These are phyloP conservation scores for Sisymbrium irio DNA, from an alignment of 345 rosid species.

Conservation along the genomic window DNA sequence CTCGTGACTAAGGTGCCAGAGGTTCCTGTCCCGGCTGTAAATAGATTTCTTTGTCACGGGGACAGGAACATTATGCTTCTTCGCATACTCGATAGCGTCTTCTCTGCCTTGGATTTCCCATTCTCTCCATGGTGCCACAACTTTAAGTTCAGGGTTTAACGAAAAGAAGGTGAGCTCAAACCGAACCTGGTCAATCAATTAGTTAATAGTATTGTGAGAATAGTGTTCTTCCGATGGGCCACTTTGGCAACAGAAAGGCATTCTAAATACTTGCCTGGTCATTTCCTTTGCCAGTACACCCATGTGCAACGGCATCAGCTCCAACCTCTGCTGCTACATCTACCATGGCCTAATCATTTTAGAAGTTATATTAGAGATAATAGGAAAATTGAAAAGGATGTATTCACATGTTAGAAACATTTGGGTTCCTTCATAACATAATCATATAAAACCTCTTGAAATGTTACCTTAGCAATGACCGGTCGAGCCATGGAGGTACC, in stretches of 20 bases:
- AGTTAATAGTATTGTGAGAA: conserved; percentile 7
- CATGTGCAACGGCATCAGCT: conserved; percentile 96
- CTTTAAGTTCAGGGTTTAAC: conserved; percentile 81
- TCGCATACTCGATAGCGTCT: conserved; percentile 94
- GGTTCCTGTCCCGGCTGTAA: conserved; percentile 91
- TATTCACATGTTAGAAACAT: not conserved
- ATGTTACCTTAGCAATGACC: conserved; percentile 80
- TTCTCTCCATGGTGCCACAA: conserved; percentile 98
- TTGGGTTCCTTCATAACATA: not conserved
- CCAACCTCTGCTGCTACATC: conserved; percentile 97
- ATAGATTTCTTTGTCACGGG: conserved; percentile 95
- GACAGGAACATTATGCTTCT: conserved; percentile 88
- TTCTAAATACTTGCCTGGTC: conserved; percentile 64
- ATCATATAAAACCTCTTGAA: not conserved
- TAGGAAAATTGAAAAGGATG: not conserved
- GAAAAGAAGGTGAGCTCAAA: conserved; percentile 96
- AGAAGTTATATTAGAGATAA: not conserved
- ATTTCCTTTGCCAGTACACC: conserved; percentile 99
- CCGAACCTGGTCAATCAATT: conserved; percentile 59
- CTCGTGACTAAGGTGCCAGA: conserved; percentile 98
- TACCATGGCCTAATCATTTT: conserved; percentile 82
- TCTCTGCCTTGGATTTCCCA: conserved; percentile 96
- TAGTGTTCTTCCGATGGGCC: not conserved
- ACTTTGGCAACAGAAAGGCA: conserved; percentile 3
- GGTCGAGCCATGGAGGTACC: conserved; percentile 99